These are phyloP conservation scores for Phialemoniopsis sp. DNA, from an alignment of 2,329 filamentous ascomycete species.

Conservation along the genomic window DNA sequence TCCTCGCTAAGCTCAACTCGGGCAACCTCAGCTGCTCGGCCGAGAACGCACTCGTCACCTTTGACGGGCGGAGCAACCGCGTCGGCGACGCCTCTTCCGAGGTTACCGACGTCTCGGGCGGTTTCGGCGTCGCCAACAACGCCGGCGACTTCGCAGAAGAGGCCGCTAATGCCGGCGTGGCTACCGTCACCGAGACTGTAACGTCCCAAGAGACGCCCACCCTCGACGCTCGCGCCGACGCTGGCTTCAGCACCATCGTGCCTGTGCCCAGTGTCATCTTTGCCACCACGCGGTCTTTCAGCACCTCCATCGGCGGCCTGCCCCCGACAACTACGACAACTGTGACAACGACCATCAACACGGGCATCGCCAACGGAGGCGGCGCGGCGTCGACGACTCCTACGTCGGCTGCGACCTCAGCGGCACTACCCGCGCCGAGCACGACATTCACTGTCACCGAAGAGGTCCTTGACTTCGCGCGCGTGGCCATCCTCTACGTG, in stretches of 20 bases:
- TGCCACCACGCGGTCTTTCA: slow-evolving; percentile 20
- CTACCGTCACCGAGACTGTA: slow-evolving; percentile 11
- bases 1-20: slow-evolving; percentile 73
- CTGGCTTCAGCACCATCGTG: slow-evolving; percentile 16
- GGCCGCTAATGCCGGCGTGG: slow-evolving; percentile 1
- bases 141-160: slow-evolving; percentile 1
- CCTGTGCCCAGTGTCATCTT: slow-evolving; percentile 20
- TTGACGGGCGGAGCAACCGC: slow-evolving; percentile 54
- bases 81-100: slow-evolving; percentile 20
- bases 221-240: slow-evolving; percentile 6
- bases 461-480: slow-evolving; percentile 58
- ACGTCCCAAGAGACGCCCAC: slow-evolving; percentile 13
- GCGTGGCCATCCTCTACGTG: slow-evolving; percentile 58
- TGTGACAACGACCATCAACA: slow-evolving; percentile 14
- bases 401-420: slow-evolving; percentile 11
- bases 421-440: slow-evolving; percentile 19
- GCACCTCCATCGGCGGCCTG: slow-evolving; percentile 12
- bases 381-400: neutral
- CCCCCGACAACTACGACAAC: slow-evolving; percentile 19
- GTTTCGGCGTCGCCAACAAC: slow-evolving; percentile 7
- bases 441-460: slow-evolving; percentile 46
- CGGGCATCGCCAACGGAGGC: neutral
- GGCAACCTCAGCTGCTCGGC: slow-evolving; percentile 74
- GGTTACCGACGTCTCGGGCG: slow-evolving; percentile 14
- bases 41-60: slow-evolving; percentile 85